These are phyloP conservation scores for Cephalotrichum gorgonifer DNA, from an alignment of 2,329 filamentous ascomycete species.

Conservation along the genomic window DNA sequence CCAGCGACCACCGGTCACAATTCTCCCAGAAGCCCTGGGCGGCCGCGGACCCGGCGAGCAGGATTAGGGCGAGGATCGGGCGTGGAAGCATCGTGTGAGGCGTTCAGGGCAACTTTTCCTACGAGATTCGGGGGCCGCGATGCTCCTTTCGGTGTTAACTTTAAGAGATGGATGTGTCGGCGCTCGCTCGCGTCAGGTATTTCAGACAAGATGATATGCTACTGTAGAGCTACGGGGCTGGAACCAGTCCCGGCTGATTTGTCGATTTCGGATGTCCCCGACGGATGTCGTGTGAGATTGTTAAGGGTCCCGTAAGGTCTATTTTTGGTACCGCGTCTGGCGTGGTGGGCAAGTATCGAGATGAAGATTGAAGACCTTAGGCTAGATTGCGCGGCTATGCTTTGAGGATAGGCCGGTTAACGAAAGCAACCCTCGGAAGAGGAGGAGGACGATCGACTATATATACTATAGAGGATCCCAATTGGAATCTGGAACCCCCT, in stretches of 20 bases:
- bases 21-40: conserved; percentile 1
- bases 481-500: neutral
- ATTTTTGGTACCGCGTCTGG: too few species aligned
- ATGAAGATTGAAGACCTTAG: neutral
- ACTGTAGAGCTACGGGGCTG: neutral
- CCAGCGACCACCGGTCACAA: neutral
- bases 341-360: neutral
- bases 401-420: neutral
- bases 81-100: neutral
- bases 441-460: neutral
- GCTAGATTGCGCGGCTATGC: neutral
- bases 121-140: too few species aligned
- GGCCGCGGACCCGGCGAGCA: neutral
- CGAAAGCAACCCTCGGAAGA: neutral
- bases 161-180: neutral
- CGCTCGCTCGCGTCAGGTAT: neutral
- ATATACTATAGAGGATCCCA: neutral
- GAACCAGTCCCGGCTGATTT: neutral
- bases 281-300: neutral
- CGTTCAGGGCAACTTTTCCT: neutral
- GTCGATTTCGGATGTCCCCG: conserved; percentile 2
- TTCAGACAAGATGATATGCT: neutral
- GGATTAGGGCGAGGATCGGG: neutral
- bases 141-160: neutral
- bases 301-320: too few species aligned